Percentiles rank a stretch among this genome's conserved stretches.
These are phyloP conservation scores for Chrysoporthe austroafricana DNA, from an alignment of 2,329 filamentous ascomycete genomes.

Conservation along the genomic window DNA sequence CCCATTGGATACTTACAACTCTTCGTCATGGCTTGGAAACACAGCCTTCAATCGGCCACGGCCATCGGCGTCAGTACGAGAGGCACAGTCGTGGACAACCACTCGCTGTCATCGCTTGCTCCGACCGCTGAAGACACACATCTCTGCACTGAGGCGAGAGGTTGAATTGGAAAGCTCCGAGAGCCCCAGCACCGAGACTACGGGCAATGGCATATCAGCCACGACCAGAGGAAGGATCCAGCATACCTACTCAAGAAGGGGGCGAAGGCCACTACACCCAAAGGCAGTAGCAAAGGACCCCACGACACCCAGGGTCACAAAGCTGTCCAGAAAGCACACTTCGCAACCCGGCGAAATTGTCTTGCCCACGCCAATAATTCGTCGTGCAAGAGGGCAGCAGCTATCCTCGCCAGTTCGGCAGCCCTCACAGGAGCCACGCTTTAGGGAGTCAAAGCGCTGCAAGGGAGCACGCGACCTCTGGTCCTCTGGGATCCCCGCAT, in stretches of 20 bases:
- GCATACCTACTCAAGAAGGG: constrained; percentile 29
- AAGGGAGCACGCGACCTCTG: neutral
- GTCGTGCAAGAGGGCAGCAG: constrained; percentile 36
- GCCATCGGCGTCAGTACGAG: constrained; percentile 4
- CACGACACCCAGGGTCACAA: neutral
- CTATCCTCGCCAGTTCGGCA: constrained; percentile 35
- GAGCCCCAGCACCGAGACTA: neutral
- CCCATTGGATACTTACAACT: constrained; percentile 5
- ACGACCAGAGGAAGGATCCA: constrained; percentile 5
- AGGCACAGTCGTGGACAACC: constrained; percentile 48
- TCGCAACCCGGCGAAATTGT: constrained; percentile 33
- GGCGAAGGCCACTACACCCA: constrained; percentile 12
- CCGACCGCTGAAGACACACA: constrained; percentile 49
- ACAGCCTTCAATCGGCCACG: neutral
- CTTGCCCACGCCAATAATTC: constrained; percentile 39
- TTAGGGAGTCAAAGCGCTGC: neutral
- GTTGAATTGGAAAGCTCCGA: constrained; percentile 30
- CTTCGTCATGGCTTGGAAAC: constrained; percentile 3
- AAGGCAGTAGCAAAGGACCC: neutral
- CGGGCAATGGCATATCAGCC: neutral
- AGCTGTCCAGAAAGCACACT: constrained; percentile 6
- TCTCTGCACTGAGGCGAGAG: constrained; percentile 45
- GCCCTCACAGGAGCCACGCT: constrained; percentile 16
- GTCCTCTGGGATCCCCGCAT: constrained; percentile 27
- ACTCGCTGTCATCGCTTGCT: constrained; percentile 51